Base-by-base conservation (phyloP, 352 stramenopile species). In the Phytophthora colocasiae region DNA sequence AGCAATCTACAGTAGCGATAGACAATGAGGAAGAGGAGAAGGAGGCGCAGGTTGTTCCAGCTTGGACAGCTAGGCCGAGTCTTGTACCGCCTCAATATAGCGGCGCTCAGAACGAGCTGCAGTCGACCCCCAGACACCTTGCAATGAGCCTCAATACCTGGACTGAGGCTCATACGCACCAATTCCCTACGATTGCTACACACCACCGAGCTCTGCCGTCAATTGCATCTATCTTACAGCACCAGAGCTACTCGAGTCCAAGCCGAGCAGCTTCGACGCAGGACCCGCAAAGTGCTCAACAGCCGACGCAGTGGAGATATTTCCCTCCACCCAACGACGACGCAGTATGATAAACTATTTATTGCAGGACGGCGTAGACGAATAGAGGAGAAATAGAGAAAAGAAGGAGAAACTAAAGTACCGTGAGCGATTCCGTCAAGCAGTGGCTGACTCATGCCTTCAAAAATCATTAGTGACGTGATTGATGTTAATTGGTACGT, bases 141-240 rank as follows among this genome's bases (percentile, higher is more conserved):
- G 24, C 4, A 44, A 29, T 22, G 24, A 34, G 29, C 31, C 4
- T n/a, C n/a, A 36, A 36, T 4, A 10, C 46, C 34, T 58, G 65
- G 63, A n/a, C 43, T 39, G 32, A 36, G 2, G 4, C 8, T 8
- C 31, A 22, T 22, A 64, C 19, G 47, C 15, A 9, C 57, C 36
- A 38, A 38, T 57, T 73, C 17, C 65, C 49, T 26, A 73, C 57
- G 8, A 71, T 71, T n/a, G 55, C 55, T 5, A 66, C 62, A 4
- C 55, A 77, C 36, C 72, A 80, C 15, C 73, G 47, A 29, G 29
- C 63, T 36, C 46, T 85, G 22, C 77, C 77, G 15, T 81, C 77
- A 6, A 78, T 85, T 40, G 68, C 64, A 6, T 73, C 52, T 10
- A 80, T 85, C 58, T 55, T 85, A 31, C 62, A 75, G 49, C 77